Conservation (phyloP, 2,329 filamentous ascomycete genomes). For the Coniochaeta ligniaria region DNA sequence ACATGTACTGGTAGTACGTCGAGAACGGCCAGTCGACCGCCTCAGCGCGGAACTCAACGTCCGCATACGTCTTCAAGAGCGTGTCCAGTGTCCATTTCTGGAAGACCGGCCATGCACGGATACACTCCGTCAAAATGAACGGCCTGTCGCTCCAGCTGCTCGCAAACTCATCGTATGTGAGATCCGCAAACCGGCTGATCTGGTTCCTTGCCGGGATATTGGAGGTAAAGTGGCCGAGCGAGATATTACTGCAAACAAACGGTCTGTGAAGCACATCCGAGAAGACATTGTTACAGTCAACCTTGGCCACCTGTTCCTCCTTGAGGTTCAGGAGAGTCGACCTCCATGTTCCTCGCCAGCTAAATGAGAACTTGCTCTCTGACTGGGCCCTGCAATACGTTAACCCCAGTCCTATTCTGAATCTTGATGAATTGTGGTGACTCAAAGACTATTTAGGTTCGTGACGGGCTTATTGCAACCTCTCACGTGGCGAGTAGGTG, state of each 20-base stretch:
- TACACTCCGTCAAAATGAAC: constrained; percentile 78
- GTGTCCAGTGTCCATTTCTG: constrained; percentile 65
- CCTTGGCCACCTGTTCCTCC: constrained; percentile 38
- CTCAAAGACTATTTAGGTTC: constrained; percentile 2
- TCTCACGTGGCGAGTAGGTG: not conserved
- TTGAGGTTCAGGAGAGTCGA: constrained; percentile 63
- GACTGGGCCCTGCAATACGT: constrained; percentile 21
- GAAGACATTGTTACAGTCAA: constrained; percentile 74
- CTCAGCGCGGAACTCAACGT: constrained; percentile 76
- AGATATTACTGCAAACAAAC: constrained; percentile 78
- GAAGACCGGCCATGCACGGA: constrained; percentile 75
- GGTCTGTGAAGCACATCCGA: constrained; percentile 87
- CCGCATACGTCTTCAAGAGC: constrained; percentile 56
- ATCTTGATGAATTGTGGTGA: not conserved
- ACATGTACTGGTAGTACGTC: constrained; percentile 80
- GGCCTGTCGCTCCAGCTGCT: constrained; percentile 70
- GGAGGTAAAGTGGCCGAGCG: constrained; percentile 56
- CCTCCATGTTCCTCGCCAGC: constrained; percentile 81
- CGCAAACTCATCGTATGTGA: constrained; percentile 68
- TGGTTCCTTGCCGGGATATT: constrained; percentile 68
- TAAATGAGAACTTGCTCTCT: constrained; percentile 32
- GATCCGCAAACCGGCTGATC: constrained; percentile 61
- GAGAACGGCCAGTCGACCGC: constrained; percentile 84
- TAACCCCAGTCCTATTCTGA: constrained; percentile 5
- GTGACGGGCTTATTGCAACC: not conserved